Conservation (phyloP, 1,139 yeast species). For the Chernovozyma aurita region DNA sequence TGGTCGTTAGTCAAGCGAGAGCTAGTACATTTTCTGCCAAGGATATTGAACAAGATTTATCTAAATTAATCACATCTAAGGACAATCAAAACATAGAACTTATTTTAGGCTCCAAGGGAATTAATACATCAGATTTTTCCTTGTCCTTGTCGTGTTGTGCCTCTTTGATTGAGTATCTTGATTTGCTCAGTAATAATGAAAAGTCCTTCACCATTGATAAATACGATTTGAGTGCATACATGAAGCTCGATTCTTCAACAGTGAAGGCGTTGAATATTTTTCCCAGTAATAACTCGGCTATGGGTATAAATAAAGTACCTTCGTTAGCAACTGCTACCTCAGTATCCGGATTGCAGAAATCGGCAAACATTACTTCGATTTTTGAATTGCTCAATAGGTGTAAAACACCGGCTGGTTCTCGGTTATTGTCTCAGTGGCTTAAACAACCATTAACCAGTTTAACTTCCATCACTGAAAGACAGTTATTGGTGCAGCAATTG, state of each 20-base stretch:
- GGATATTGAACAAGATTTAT: conserved; percentile 72
- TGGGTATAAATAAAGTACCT: conserved; percentile 15
- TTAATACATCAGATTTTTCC: conserved; percentile 29
- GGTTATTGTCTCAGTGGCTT: conserved; percentile 88
- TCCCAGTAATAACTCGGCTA: conserved; percentile 42
- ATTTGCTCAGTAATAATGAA: conserved; percentile 48
- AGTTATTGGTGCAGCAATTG: conserved; percentile 64
- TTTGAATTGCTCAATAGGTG: conserved; percentile 85
- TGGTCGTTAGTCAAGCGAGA: conserved; percentile 61
- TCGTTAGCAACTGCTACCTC: conserved; percentile 19
- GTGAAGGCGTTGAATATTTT: conserved; percentile 82
- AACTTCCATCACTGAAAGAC: conserved; percentile 60
- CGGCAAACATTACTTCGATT: conserved; percentile 43
- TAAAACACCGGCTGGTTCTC: conserved; percentile 79
- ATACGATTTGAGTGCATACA: conserved; percentile 69
- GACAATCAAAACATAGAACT: conserved; percentile 35
- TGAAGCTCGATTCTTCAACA: conserved; percentile 90
- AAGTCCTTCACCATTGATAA: conserved; percentile 49
- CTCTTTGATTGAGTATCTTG: conserved; percentile 63
- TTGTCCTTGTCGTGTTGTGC: conserved; percentile 47
- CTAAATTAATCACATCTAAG: conserved; percentile 48
- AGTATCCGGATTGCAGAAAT: conserved; percentile 10
- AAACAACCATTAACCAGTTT: conserved; percentile 84
- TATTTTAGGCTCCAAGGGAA: conserved; percentile 59
- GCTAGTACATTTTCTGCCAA: conserved; percentile 51